A percentile compares a stretch with the other conserved stretches of the same genome.
These are phyloP conservation scores for Fusarium sp. DNA, from an alignment of 2,329 filamentous ascomycete genomes.

Conservation along the genomic window DNA sequence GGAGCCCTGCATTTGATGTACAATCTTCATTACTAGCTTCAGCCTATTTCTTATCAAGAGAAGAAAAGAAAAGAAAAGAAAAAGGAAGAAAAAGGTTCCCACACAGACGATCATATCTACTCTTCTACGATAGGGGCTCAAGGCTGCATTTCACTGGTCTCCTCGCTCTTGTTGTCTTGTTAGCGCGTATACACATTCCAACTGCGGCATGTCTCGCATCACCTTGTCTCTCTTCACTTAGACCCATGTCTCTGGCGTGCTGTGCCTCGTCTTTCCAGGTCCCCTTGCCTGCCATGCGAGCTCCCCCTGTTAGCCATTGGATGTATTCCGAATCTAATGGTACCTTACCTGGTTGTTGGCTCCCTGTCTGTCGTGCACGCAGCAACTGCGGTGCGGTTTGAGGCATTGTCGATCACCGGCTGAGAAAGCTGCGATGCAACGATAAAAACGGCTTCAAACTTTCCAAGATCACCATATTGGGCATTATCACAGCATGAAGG, in stretches of 20 bases:
- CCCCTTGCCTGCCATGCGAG: constrained; percentile 38
- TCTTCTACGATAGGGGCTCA: not conserved
- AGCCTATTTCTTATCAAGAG: constrained; percentile 10
- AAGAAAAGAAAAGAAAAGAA: too few relatives aligned
- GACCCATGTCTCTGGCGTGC: constrained; percentile 43
- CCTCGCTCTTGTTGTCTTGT: not conserved
- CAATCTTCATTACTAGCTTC: not conserved
- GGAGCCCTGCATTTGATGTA: constrained; percentile 2
- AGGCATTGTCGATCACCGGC: constrained; percentile 32
- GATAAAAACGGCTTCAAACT: constrained; percentile 22
- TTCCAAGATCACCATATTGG: constrained; percentile 29
- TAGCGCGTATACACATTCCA: constrained; percentile 21
- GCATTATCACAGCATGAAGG: constrained; percentile 14
- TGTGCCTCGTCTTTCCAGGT: constrained; percentile 35
- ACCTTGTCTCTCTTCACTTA: constrained; percentile 28
- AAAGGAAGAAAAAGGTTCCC: not conserved
- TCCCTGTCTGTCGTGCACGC: constrained; percentile 31
- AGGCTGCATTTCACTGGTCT: not conserved
- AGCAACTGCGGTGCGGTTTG: constrained; percentile 16
- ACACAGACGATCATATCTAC: not conserved
- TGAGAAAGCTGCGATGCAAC: constrained; percentile 21
- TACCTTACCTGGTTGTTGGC: constrained; percentile 24
- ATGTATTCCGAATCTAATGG: constrained; percentile 23
- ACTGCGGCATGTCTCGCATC: constrained; percentile 43
- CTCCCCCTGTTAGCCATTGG: constrained; percentile 22